Conservation (phyloP, 108 stramenopile genomes). For the Nitzschia sp. region DNA sequence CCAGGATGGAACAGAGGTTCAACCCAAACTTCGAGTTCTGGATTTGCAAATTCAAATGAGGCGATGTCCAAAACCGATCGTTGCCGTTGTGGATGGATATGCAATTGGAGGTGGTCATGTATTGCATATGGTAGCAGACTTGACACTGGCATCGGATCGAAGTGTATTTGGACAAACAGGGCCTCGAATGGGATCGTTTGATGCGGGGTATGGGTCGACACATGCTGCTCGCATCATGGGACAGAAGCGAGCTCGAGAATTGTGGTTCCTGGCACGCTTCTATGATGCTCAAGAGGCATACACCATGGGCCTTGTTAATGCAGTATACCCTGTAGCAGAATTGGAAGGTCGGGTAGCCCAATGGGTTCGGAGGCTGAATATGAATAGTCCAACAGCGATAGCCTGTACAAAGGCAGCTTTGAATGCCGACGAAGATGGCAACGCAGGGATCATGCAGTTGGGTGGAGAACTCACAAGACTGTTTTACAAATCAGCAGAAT, state of each 20-base stretch:
- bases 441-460: conserved; percentile 87
- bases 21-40: conserved; percentile 75
- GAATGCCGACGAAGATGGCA: conserved; percentile 94
- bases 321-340: conserved; percentile 52
- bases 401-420: conserved; percentile 89
- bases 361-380: conserved; percentile 88
- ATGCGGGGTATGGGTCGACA: conserved; percentile 91
- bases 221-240: conserved; percentile 87
- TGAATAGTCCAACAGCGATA: conserved; percentile 88
- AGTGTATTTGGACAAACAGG: conserved; percentile 93
- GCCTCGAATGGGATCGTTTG: conserved; percentile 92
- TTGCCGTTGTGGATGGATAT: conserved; percentile 91
- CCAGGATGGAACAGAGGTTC: conserved; percentile 87
- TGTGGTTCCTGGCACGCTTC: conserved; percentile 90
- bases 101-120: conserved; percentile 95
- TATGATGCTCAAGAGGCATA: conserved; percentile 85
- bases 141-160: conserved; percentile 79
- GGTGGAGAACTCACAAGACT: conserved; percentile 91
- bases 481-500: conserved; percentile 90
- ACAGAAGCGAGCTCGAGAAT: conserved; percentile 91
- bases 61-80: conserved; percentile 93
- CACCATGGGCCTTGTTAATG: conserved; percentile 91
- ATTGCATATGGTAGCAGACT: conserved; percentile 90
- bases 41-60: conserved; percentile 92
- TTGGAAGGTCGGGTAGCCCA: conserved; percentile 83